Percentiles rank a stretch among this genome's conserved stretches.
phyloP scores from a whole-genome alignment of 345 rosid species.

The Brassica napus region Da-Ae NC_063439.1:16180501-16181000 shows the following conservation, averaged over 20 bases:
- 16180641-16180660: too few species aligned
- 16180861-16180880: neutral
- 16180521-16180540: too few species aligned
- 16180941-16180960: neutral
- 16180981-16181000: neutral
- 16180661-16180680: too few species aligned
- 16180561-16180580: too few species aligned
- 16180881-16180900: neutral
- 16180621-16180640: too few species aligned
- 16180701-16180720: too few species aligned
- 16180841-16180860: neutral
- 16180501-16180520: too few species aligned
- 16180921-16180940: neutral
- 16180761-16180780: neutral
- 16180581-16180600: too few species aligned
- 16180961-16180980: neutral
- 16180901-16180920: neutral
- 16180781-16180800: neutral
- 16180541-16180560: too few species aligned
- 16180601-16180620: too few species aligned
- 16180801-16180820: neutral
- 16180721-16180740: neutral
- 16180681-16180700: too few species aligned
- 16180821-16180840: neutral
- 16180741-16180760: neutral